These are phyloP conservation scores for Trichoderma cornu-damae DNA, from an alignment of 2,329 filamentous ascomycete species.

Conservation along the genomic window DNA sequence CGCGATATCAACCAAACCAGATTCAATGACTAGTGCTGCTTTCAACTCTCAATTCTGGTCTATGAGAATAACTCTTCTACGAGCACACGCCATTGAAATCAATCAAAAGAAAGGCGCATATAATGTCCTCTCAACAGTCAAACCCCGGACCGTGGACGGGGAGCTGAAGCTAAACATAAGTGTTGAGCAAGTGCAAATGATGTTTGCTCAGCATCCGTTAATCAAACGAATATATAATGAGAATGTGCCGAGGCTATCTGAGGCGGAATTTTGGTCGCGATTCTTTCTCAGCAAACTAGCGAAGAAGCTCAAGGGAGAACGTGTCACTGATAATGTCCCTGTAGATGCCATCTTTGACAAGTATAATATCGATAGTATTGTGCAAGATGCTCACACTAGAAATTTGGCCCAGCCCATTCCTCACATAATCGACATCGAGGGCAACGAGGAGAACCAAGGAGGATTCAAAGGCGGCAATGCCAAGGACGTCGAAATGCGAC, in stretches of 20 bases:
- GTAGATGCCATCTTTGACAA: conserved; percentile 78
- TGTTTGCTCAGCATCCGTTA: conserved; percentile 88
- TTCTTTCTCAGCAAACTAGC: conserved; percentile 90
- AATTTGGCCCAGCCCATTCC: conserved; percentile 65
- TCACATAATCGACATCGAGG: conserved; percentile 85
- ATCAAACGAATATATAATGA: conserved; percentile 90
- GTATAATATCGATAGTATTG: conserved; percentile 71
- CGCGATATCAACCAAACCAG: conserved; percentile 74
- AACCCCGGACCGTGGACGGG: conserved; percentile 50
- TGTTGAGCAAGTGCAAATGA: conserved; percentile 86
- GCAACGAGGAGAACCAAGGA: conserved; percentile 92
- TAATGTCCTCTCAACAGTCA: conserved; percentile 88
- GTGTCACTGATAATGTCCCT: conserved; percentile 70
- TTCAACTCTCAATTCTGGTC: conserved; percentile 96
- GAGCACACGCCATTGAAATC: conserved; percentile 84
- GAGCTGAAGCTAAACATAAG: conserved; percentile 77
- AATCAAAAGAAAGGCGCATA: conserved; percentile 84
- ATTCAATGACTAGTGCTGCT: conserved; percentile 70
- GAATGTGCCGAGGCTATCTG: conserved; percentile 74
- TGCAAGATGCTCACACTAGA: conserved; percentile 46
- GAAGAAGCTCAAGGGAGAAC: conserved; percentile 87
- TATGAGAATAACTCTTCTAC: conserved; percentile 75
- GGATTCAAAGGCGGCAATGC: conserved; percentile 75
- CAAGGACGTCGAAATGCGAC: conserved; percentile 86
- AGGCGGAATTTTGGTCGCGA: conserved; percentile 82